These are phyloP conservation scores for Geotrichum carabidarum DNA, from an alignment of 1,139 yeast genomes.

Conservation along the genomic window DNA sequence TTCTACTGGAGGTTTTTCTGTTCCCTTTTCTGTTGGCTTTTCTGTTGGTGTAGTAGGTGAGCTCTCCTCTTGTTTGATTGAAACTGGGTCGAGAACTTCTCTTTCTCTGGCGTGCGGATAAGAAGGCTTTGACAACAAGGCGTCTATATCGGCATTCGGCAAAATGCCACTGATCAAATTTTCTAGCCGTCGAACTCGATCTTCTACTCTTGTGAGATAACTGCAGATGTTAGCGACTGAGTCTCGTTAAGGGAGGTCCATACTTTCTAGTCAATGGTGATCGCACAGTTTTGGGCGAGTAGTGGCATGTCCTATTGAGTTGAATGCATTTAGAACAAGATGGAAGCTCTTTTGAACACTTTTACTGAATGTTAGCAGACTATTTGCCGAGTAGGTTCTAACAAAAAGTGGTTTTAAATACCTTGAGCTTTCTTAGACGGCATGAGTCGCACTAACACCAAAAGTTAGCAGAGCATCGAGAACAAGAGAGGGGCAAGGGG, in stretches of 20 bases:
- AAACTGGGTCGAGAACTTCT: neutral
- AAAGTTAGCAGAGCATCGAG: neutral
- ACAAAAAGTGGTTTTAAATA: constrained; percentile 16
- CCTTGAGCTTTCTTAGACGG: constrained; percentile 45
- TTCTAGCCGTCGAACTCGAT: constrained; percentile 53
- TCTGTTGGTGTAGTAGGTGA: neutral
- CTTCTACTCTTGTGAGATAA: constrained; percentile 65
- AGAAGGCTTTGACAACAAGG: constrained; percentile 27
- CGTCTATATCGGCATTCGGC: constrained; percentile 45
- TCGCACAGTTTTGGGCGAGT: constrained; percentile 71
- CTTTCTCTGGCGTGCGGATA: constrained; percentile 9
- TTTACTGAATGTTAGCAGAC: neutral
- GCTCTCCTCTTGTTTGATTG: constrained; percentile 11
- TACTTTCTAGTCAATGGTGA: constrained; percentile 80
- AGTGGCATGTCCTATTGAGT: constrained; percentile 69
- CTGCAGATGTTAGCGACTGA: neutral
- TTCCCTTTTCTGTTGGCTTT: neutral
- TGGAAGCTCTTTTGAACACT: constrained; percentile 64
- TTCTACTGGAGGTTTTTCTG: constrained; percentile 23
- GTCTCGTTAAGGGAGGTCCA: constrained; percentile 1
- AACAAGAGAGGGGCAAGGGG: neutral
- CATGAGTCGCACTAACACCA: constrained; percentile 46
- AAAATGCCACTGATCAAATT: constrained; percentile 44
- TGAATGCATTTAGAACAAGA: constrained; percentile 69
- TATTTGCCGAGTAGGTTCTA: neutral